phyloP scores from a whole-genome alignment of 2,329 filamentous ascomycete genomes.

The Lasiodiplodia hormozganensis region DNA sequence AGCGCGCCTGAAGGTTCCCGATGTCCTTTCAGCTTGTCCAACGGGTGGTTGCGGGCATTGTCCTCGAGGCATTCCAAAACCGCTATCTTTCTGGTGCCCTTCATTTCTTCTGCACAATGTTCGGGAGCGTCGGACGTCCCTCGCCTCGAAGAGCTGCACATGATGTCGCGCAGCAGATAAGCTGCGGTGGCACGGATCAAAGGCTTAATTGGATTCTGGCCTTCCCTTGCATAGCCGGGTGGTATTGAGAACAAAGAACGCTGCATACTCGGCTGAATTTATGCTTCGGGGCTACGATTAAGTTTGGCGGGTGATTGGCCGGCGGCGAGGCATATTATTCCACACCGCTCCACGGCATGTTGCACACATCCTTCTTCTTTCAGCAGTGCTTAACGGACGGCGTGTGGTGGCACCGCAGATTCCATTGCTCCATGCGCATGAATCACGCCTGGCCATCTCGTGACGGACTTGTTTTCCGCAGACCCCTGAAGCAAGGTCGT shows the following conservation, averaged over 20 bases:
- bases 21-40: neutral
- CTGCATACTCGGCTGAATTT: slow-evolving; percentile 17
- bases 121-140: slow-evolving; percentile 6
- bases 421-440: slow-evolving; percentile 22
- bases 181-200: neutral
- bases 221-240: slow-evolving; percentile 17
- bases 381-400: slow-evolving; percentile 20
- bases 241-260: slow-evolving; percentile 19
- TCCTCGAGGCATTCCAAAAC: neutral
- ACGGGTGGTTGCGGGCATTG: neutral
- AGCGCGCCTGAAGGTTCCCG: neutral
- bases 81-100: neutral
- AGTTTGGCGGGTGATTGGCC: slow-evolving; percentile 14
- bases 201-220: slow-evolving; percentile 18
- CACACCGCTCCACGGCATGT: slow-evolving; percentile 13
- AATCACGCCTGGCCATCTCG: slow-evolving; percentile 23
- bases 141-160: slow-evolving; percentile 20
- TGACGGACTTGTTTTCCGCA: neutral
- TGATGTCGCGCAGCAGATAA: slow-evolving; percentile 18
- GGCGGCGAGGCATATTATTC: neutral
- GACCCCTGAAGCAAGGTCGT: slow-evolving; percentile 22
- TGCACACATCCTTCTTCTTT: slow-evolving; percentile 18
- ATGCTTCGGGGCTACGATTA: slow-evolving; percentile 25
- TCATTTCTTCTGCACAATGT: slow-evolving; percentile 7
- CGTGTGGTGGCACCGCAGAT: slow-evolving; percentile 22